Conservation (phyloP, 2,329 filamentous ascomycete species). For the Phialophora tarda region DNA sequence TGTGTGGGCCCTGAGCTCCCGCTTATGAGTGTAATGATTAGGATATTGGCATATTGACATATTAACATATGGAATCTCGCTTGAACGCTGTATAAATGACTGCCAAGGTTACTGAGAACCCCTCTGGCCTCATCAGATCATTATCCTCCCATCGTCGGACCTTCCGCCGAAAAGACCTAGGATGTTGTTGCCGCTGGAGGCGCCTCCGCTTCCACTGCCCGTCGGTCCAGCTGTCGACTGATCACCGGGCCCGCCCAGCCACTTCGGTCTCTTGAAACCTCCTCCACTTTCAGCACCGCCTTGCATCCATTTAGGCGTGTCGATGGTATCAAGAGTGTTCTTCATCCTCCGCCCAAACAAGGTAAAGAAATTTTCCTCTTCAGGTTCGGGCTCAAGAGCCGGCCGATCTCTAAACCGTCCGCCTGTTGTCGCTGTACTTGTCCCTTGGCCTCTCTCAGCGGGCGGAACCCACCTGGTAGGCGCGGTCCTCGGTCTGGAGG, state of each 20-base stretch:
- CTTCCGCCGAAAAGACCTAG: constrained; percentile 30
- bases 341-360: constrained; percentile 82
- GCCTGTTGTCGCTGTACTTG: constrained; percentile 4
- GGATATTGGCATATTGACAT: background rate
- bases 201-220: constrained; percentile 8
- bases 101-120: background rate
- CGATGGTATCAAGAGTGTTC: constrained; percentile 87
- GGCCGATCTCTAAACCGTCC: constrained; percentile 41
- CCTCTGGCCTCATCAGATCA: constrained; percentile 17
- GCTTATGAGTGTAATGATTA: background rate
- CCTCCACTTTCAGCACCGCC: constrained; percentile 60
- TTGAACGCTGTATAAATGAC: constrained; percentile 3
- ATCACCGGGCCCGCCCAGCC: constrained; percentile 67
- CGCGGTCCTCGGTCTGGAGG: constrained; percentile 37
- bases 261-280: constrained; percentile 76
- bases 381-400: constrained; percentile 62
- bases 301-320: constrained; percentile 78
- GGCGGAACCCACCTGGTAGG: constrained; percentile 46
- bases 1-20: too few species aligned
- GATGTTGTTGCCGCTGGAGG: constrained; percentile 20
- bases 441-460: constrained; percentile 33
- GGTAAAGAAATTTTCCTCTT: constrained; percentile 82
- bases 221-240: constrained; percentile 4
- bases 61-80: background rate
- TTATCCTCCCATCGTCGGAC: constrained; percentile 29